Conservation (phyloP, 225 moss, liverwort and hornwort genomes). For the Straminergon stramineum region DNA sequence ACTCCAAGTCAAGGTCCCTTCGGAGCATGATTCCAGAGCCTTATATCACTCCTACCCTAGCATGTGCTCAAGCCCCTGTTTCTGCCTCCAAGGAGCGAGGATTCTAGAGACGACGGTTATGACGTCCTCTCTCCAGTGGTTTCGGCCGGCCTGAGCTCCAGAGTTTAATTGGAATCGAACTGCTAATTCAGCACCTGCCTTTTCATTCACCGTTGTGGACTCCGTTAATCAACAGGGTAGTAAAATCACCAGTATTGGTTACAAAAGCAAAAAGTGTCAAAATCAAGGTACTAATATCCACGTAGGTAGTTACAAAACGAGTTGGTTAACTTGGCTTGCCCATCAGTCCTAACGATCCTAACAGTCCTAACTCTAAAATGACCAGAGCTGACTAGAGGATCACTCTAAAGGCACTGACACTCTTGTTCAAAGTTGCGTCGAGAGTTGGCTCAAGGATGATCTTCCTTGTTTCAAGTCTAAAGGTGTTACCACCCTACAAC, state of each 20-base stretch:
- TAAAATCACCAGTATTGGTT: background rate
- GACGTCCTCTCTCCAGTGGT: background rate
- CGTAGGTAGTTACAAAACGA: background rate
- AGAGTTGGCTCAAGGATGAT: background rate
- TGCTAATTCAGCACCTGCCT: background rate
- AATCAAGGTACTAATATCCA: background rate
- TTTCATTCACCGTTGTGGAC: background rate
- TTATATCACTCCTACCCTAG: background rate
- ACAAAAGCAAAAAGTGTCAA: background rate
- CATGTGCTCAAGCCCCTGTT: background rate
- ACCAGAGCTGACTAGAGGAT: background rate
- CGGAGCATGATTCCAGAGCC: background rate
- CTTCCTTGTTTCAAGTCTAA: background rate
- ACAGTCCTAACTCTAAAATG: background rate
- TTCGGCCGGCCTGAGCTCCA: background rate
- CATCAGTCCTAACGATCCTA: background rate
- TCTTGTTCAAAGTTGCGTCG: background rate
- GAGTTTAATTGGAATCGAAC: background rate
- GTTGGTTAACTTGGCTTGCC: background rate
- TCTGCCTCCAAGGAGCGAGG: background rate
- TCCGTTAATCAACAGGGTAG: background rate
- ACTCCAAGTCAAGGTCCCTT: background rate
- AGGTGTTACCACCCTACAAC: background rate
- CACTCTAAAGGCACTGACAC: background rate
- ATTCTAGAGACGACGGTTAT: constrained; percentile 15